Percentiles rank a stretch among this genome's conserved stretches.
Evolutionary conservation across 345 rosid genomes (phyloP).

Genomic region (Theobroma cacao): DNA sequence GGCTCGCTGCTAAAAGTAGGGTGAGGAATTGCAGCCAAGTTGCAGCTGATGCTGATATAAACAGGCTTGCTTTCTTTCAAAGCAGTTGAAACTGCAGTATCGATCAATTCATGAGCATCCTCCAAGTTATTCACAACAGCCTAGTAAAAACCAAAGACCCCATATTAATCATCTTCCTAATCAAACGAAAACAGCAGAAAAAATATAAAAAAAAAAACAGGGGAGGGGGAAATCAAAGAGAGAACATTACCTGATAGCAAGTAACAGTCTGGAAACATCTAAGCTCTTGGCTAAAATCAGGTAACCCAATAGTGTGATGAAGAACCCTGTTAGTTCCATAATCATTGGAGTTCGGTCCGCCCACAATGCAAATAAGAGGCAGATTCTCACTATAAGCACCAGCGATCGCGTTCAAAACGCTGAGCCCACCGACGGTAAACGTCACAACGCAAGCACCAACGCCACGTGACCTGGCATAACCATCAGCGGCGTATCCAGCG

Average conservation of each 20-base stretch:
- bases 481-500: conserved; percentile 82
- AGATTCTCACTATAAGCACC: conserved; percentile 85
- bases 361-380: conserved; percentile 74
- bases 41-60: conserved; percentile 70
- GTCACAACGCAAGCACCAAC: conserved; percentile 84
- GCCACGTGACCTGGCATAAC: conserved; percentile 65
- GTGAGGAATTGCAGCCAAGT: conserved; percentile 65
- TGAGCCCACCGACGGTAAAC: conserved; percentile 78
- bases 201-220: background rate
- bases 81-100: conserved; percentile 70
- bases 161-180: background rate
- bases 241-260: conserved; percentile 52
- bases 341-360: conserved; percentile 85
- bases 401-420: conserved; percentile 74
- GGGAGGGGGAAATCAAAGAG: background rate
- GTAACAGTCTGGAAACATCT: conserved; percentile 70
- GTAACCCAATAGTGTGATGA: conserved; percentile 73
- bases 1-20: conserved; percentile 69
- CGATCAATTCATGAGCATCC: conserved; percentile 70
- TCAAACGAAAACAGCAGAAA: background rate
- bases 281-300: conserved; percentile 73
- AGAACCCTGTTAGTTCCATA: conserved; percentile 77
- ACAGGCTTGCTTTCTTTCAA: conserved; percentile 85
- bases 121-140: conserved; percentile 79
- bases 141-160: conserved; percentile 26